A percentile compares a stretch with the other conserved stretches of the same genome.
phyloP scores from a whole-genome alignment of 352 stramenopile genomes.

The Elongisporangium senticosum region DNA sequence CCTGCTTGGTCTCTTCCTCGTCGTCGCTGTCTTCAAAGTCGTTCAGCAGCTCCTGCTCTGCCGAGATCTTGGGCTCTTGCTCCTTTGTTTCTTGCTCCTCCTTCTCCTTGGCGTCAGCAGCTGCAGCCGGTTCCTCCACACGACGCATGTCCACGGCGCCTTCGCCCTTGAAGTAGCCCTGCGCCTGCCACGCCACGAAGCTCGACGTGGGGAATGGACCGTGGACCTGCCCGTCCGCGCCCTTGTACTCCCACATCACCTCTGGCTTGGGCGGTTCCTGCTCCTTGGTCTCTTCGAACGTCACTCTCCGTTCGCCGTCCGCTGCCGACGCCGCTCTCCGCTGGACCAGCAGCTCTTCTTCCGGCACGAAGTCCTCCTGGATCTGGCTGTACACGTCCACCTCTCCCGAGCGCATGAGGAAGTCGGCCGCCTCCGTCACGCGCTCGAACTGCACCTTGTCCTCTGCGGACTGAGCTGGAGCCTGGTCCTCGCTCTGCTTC shows the following conservation, averaged over 20 bases:
- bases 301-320: conserved; percentile 4
- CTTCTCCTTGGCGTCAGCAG: conserved; percentile 2
- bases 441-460: conserved; percentile 79
- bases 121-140: conserved; percentile 6
- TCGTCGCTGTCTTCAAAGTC: conserved; percentile 84
- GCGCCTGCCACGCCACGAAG: conserved; percentile 63
- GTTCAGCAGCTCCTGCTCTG: conserved; percentile 75
- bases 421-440: conserved; percentile 76
- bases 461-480: conserved; percentile 36
- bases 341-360: conserved; percentile 51
- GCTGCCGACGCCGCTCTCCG: conserved; percentile 16
- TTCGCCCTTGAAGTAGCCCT: conserved; percentile 77
- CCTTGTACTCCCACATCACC: conserved; percentile 77
- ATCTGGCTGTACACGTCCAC: conserved; percentile 80
- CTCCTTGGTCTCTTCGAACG: conserved; percentile 44
- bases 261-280: conserved; percentile 29
- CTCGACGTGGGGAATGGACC: conserved; percentile 68
- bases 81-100: conserved; percentile 20
- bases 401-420: conserved; percentile 67
- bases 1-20: conserved; percentile 25
- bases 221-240: conserved; percentile 62
- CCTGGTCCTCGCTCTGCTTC: conserved; percentile 15
- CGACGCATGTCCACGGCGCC: conserved; percentile 70
- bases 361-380: conserved; percentile 71
- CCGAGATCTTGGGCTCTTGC: conserved; percentile 37